Evolutionary conservation across 352 stramenopile genomes (phyloP), one percentile per base, ranked within the genome.

Genomic region (Pythium phragmitis): DNA sequence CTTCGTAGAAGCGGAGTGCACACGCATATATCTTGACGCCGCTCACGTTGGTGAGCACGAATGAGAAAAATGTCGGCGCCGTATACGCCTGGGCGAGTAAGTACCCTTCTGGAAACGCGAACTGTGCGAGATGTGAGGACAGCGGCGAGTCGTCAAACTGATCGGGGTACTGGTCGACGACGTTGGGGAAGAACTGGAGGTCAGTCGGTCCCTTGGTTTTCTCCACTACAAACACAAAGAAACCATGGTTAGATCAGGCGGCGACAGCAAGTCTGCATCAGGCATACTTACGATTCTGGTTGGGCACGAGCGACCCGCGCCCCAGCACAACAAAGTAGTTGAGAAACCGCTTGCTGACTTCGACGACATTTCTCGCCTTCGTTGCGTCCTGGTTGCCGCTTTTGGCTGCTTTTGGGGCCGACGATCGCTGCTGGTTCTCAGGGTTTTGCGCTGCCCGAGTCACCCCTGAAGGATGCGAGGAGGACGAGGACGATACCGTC

Each of bases 281-380:
- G 9, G n/a, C 7, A 23, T 30, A 78, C 82, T 53, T 78, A 93
- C 85, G 77, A 52, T 68, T 80, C 57, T 92, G 85, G 48, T 90
- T 82, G 1, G 76, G 65, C 19, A 83, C 74, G 21, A 89, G 70
- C 9, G 63, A 56, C 7, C 83, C 83, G 46, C 83, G 69, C n/a
- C 80, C 83, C 4, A 94, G 72, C 30, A 92, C 82, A 34, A 91
- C 71, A 68, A 94, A 94, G 74, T 91, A 91, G 60, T 94, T 91
- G 17, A 91, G 67, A 50, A 92, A 90, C 7, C 83, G 85, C 60
- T 94, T 92, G 56, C 70, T 80, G 16, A 94, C 78, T 70, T 92
- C 85, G 5, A 92, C 69, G 51, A 90, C 75, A 6, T 74, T 82
- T n/a, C 77, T 68, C 0, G 82, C 33, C 37, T 83, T 88, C 14